These are phyloP conservation scores for Trichocladium antarcticum DNA, from an alignment of 495 filamentous ascomycete species.

Conservation along the genomic window DNA sequence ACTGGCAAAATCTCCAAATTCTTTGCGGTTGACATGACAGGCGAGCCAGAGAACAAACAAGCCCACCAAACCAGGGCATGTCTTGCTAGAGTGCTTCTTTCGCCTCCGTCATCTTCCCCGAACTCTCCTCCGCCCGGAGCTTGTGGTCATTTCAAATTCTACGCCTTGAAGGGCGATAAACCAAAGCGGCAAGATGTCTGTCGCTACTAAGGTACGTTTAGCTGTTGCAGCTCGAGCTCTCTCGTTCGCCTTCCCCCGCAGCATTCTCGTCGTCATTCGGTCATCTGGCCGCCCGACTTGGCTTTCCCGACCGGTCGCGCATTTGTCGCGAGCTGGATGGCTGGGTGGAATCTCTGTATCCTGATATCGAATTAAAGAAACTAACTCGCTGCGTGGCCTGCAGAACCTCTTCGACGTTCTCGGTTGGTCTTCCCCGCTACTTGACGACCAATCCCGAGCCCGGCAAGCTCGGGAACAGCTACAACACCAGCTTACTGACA, in stretches of 20 bases:
- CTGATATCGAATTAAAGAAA: conserved; percentile 18
- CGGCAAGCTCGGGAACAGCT: conserved; percentile 13
- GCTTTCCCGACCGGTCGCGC: conserved; percentile 1
- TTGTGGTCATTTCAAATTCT: conserved; percentile 9
- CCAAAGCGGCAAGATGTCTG: conserved; percentile 47
- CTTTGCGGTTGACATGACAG: conserved; percentile 16
- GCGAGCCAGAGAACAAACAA: conserved; percentile 8
- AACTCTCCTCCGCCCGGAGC: conserved; percentile 9
- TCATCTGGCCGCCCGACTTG: conserved; percentile 1
- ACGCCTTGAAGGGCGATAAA: conserved; percentile 26
- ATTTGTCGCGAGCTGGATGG: background rate
- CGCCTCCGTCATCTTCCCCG: conserved; percentile 3
- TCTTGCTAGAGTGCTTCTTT: conserved; percentile 9
- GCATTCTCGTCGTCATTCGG: background rate
- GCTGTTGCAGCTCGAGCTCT: background rate
- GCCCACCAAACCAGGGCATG: conserved; percentile 11
- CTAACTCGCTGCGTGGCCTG: conserved; percentile 12
- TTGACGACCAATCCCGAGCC: conserved; percentile 30
- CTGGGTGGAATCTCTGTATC: background rate
- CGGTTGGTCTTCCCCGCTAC: conserved; percentile 40
- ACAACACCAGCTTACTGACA: conserved; percentile 11
- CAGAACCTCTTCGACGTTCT: conserved; percentile 85
- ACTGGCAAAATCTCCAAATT: conserved; percentile 11
- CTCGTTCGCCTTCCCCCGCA: too few relatives aligned
- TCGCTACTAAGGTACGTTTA: conserved; percentile 49